phyloP scores from a whole-genome alignment of 306 rosid species.

The Hippophae tibetana region DNA sequence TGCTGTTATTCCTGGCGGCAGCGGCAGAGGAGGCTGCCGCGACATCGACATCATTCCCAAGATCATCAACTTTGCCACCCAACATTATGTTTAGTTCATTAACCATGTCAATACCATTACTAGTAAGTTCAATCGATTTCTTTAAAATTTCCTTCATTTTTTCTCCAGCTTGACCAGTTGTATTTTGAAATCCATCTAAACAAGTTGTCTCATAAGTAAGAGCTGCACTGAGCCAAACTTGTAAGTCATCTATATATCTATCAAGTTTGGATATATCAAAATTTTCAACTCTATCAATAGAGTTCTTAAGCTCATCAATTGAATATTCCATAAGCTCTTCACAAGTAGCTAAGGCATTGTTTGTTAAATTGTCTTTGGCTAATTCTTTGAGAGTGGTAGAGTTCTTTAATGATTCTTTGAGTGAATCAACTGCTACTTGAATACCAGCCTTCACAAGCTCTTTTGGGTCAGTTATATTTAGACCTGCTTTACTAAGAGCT shows the following conservation, averaged over 20 bases:
- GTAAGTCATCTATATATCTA: slow-evolving; percentile 39
- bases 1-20: neutral
- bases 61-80: neutral
- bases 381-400: slow-evolving; percentile 24
- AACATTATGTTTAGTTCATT: slow-evolving; percentile 11
- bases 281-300: slow-evolving; percentile 21
- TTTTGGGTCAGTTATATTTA: slow-evolving; percentile 26
- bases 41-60: neutral
- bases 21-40: slow-evolving; percentile 10
- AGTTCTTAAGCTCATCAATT: slow-evolving; percentile 31
- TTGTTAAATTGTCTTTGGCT: slow-evolving; percentile 37
- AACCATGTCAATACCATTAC: slow-evolving; percentile 60
- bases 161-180: slow-evolving; percentile 31
- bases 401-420: slow-evolving; percentile 24
- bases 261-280: slow-evolving; percentile 30
- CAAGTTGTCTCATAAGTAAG: slow-evolving; percentile 56
- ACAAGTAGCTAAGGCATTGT: slow-evolving; percentile 47
- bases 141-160: slow-evolving; percentile 37
- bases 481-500: slow-evolving; percentile 9
- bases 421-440: slow-evolving; percentile 16
- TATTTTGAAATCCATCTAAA: slow-evolving; percentile 48
- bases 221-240: slow-evolving; percentile 54
- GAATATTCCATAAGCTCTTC: slow-evolving; percentile 49
- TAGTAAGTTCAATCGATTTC: slow-evolving; percentile 35
- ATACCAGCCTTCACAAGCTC: slow-evolving; percentile 39